Evolutionary conservation across 331 rosid species (phyloP).

Genomic region (Pyrus hybrid): DNA sequence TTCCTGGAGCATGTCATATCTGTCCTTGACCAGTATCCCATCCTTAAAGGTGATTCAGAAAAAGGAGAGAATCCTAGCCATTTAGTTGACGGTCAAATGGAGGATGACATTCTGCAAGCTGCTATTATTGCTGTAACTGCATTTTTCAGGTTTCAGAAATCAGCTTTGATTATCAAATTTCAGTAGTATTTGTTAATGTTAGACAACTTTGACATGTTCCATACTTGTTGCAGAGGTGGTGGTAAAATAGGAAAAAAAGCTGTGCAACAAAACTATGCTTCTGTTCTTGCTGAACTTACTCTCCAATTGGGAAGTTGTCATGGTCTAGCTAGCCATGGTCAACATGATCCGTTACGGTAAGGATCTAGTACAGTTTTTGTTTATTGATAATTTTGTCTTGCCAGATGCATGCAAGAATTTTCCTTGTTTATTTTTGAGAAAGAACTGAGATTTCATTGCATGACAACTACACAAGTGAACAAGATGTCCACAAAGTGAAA

Average conservation of each 20-base stretch:
- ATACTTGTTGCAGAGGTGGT: constrained; percentile 73
- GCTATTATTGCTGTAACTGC: constrained; percentile 87
- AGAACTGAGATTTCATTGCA: no score
- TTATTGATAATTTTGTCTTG: not conserved
- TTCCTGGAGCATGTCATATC: constrained; percentile 82
- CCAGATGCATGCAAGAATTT: not conserved
- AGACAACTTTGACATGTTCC: constrained; percentile 4
- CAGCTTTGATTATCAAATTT: constrained; percentile 2
- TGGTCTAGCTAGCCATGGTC: constrained; percentile 63
- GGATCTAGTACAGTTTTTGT: not conserved
- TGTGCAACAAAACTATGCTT: constrained; percentile 84
- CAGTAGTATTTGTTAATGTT: constrained; percentile 10
- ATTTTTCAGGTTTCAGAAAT: constrained; percentile 72
- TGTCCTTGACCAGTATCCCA: constrained; percentile 70
- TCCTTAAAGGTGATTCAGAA: constrained; percentile 45
- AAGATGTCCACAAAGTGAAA: no score
- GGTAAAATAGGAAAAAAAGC: constrained; percentile 96
- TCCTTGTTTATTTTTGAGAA: no score
- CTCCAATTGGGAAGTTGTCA: constrained; percentile 94
- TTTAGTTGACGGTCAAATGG: constrained; percentile 45
- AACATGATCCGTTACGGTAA: constrained; percentile 75
- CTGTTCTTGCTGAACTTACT: constrained; percentile 88
- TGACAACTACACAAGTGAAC: no score
- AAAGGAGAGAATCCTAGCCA: constrained; percentile 56
- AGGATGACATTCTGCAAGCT: constrained; percentile 68